Conservation (phyloP, 1,284 basidiomycete species). For the Austroboletus novae-zelandiae region DNA sequence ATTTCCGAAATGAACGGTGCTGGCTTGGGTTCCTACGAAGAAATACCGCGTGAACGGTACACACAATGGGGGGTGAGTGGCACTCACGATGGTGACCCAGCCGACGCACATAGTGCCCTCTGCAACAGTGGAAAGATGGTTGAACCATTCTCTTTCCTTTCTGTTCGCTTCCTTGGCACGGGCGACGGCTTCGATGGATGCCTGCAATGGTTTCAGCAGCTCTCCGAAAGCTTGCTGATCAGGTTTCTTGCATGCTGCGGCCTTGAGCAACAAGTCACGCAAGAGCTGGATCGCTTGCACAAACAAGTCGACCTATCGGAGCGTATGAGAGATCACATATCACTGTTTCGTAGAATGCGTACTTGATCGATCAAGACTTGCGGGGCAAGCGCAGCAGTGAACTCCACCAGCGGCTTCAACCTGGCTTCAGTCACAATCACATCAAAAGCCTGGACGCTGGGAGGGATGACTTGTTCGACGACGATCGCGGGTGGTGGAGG, state of each 20-base stretch:
- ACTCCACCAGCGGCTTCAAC: conserved; percentile 70
- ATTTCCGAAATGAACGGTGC: conserved; percentile 81
- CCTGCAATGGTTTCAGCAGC: conserved; percentile 72
- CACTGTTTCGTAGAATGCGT: conserved; percentile 30
- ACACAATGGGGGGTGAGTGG: background rate
- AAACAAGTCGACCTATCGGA: conserved; percentile 63
- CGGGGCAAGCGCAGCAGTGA: conserved; percentile 76
- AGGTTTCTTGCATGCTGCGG: conserved; percentile 79
- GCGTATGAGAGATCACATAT: conserved; percentile 5
- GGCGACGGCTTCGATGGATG: conserved; percentile 73
- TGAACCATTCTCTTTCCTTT: conserved; percentile 80
- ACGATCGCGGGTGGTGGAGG: conserved; percentile 38
- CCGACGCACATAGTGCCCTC: conserved; percentile 86
- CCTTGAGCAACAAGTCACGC: conserved; percentile 66
- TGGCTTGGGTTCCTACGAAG: conserved; percentile 72
- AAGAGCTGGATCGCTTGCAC: conserved; percentile 70
- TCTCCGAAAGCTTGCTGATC: conserved; percentile 57
- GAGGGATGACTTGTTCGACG: conserved; percentile 44
- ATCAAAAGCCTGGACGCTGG: conserved; percentile 73
- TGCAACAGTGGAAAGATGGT: conserved; percentile 77
- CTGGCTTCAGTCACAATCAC: conserved; percentile 70
- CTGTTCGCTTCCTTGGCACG: conserved; percentile 83
- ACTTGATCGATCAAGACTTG: conserved; percentile 76
- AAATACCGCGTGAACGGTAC: conserved; percentile 5
- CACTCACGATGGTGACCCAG: conserved; percentile 85